Evolutionary conservation across 768 basidiomycete genomes (phyloP).

Genomic region (Phylloporus rhodoxanthus): DNA sequence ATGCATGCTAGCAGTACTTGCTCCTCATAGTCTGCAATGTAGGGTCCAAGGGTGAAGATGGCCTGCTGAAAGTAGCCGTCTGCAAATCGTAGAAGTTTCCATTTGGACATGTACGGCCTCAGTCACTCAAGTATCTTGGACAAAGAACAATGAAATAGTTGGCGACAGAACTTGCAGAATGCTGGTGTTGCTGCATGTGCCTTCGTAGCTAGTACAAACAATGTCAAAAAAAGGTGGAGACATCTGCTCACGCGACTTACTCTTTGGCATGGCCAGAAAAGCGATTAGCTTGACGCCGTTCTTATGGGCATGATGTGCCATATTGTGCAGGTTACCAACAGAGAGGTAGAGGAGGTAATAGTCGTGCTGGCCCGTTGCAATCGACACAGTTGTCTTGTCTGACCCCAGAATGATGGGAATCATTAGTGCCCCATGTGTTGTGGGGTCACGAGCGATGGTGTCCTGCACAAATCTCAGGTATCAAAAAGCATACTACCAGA

Average conservation of each 20-base stretch:
- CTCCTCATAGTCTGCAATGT: constrained; percentile 1
- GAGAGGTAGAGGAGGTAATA: constrained; percentile 4
- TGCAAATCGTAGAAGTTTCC: not conserved
- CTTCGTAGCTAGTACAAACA: not conserved
- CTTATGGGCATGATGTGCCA: not conserved
- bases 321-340: not conserved
- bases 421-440: not conserved
- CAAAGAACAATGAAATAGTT: constrained; percentile 26
- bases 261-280: constrained; percentile 4
- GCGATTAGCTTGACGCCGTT: not conserved
- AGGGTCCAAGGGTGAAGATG: not conserved
- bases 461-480: no score
- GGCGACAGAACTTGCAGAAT: constrained; percentile 26
- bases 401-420: not conserved
- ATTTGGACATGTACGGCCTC: constrained; percentile 20
- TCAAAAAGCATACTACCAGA: no score
- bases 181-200: not conserved
- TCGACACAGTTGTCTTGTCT: not conserved
- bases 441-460: not conserved
- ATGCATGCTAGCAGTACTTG: not conserved
- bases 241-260: not conserved
- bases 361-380: constrained; percentile 2
- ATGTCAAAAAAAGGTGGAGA: no score
- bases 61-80: constrained; percentile 25
- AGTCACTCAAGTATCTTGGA: constrained; percentile 23